Evolutionary conservation across 148 eudicot species (phyloP).

Genomic region (Vaccinium vitisidaea): DNA sequence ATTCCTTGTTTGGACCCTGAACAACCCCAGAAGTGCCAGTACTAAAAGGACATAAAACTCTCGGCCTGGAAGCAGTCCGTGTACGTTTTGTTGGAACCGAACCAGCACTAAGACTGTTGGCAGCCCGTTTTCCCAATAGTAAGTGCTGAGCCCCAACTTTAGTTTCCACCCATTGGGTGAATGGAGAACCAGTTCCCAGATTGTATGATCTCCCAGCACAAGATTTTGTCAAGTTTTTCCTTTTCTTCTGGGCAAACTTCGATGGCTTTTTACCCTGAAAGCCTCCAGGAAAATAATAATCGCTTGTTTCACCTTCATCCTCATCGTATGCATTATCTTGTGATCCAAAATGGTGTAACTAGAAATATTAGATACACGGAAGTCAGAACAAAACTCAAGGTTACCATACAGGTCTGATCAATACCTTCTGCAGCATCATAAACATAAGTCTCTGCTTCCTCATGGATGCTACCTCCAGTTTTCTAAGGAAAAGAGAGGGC

Average conservation of each 20-base stretch:
- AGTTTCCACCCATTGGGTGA: slow-evolving; percentile 47
- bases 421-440: slow-evolving; percentile 74
- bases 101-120: slow-evolving; percentile 54
- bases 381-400: neutral
- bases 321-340: slow-evolving; percentile 64
- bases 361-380: neutral
- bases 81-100: slow-evolving; percentile 77
- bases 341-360: slow-evolving; percentile 33
- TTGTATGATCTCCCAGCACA: slow-evolving; percentile 48
- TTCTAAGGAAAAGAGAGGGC: slow-evolving; percentile 36
- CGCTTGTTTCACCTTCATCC: slow-evolving; percentile 70
- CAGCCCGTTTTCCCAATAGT: slow-evolving; percentile 58
- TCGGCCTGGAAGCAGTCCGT: slow-evolving; percentile 88
- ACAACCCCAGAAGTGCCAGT: slow-evolving; percentile 51
- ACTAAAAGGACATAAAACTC: slow-evolving; percentile 61
- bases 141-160: slow-evolving; percentile 46
- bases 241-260: slow-evolving; percentile 52
- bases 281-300: slow-evolving; percentile 45
- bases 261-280: slow-evolving; percentile 47
- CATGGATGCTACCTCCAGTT: slow-evolving; percentile 48
- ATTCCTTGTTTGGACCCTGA: slow-evolving; percentile 58
- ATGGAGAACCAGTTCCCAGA: slow-evolving; percentile 47
- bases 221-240: slow-evolving; percentile 42
- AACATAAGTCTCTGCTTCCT: slow-evolving; percentile 59
- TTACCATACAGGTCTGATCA: slow-evolving; percentile 9